Evolutionary conservation across 805 yeast species (phyloP), one percentile per base, ranked within the genome.

Genomic region (Nakazawaea wyomingensis): DNA sequence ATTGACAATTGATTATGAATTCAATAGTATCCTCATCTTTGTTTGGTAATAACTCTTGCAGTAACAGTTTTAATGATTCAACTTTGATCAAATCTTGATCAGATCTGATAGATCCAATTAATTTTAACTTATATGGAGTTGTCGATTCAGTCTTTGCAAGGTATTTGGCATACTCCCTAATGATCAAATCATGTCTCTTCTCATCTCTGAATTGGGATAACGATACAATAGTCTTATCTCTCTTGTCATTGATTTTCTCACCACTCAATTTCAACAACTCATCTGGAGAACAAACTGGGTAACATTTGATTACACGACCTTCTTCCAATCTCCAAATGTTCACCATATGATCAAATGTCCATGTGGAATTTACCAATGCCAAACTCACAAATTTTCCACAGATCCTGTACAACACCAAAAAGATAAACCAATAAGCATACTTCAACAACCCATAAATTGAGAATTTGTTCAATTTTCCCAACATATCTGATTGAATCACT

Each of bases 121-220:
- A 70, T 2, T 85, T 72, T 18, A 93, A 62, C 27, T 72, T 80
- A 48, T 59, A 57, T 4, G 91, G 87, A 8, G 60, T 41, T 5
- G 31, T 19, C 33, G 16, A 54, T 47, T 17, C 44, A 24, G 30
- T 39, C 24, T 8, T 30, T 6, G 29, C 37, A 22, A 81, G 51
- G 52, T 81, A 86, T 41, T 69, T 62, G 5, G 78, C 65, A 62
- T 76, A 95, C 50, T 89, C 81, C 8, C 61, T 48, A 35, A 93
- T 61, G 3, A 89, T 74, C 41, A 93, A 65, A 20, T 64, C 71
- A 58, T 93, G 98, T 48, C 99, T 76, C 62, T 93, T 93, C 59
- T 93, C 99, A 1, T 96, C 93, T 46, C 99, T 77, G 64, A 86
- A 93, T 62, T 93, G 99, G 0, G 97, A 98, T 37, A 93, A 65